A percentile compares a stretch with the other conserved stretches of the same genome.
phyloP scores from a whole-genome alignment of 352 stramenopile genomes.

The Thalassiosira exigua region DNA sequence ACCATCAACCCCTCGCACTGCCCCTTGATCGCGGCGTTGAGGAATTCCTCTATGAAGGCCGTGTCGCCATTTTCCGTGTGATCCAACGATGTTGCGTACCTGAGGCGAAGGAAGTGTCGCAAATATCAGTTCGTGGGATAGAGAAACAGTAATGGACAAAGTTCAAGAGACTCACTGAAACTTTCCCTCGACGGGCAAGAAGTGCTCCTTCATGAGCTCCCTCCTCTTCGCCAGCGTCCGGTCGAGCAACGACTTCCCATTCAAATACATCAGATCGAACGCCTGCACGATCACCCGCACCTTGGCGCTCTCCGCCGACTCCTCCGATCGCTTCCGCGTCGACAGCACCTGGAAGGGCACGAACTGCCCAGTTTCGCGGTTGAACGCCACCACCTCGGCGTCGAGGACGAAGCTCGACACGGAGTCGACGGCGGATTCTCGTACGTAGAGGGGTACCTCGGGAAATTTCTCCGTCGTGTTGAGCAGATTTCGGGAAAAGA shows the following conservation, averaged over 20 bases:
- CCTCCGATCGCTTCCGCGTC: slow-evolving; percentile 94
- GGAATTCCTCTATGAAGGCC: slow-evolving; percentile 92
- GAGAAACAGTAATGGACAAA: no score
- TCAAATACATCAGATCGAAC: slow-evolving; percentile 99
- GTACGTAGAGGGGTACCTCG: slow-evolving; percentile 87
- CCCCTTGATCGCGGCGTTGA: slow-evolving; percentile 92
- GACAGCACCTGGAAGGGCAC: slow-evolving; percentile 99
- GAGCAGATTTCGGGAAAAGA: slow-evolving; percentile 98
- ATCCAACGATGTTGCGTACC: slow-evolving; percentile 76
- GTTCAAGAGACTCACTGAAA: no score
- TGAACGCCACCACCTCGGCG: slow-evolving; percentile 98
- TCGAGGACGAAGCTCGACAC: slow-evolving; percentile 94
- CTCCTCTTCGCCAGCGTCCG: slow-evolving; percentile 90
- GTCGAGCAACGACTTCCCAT: slow-evolving; percentile 93
- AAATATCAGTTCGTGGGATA: no score
- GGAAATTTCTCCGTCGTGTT: slow-evolving; percentile 98
- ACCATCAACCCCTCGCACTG: slow-evolving; percentile 96
- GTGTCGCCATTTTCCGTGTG: slow-evolving; percentile 89
- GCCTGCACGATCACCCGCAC: slow-evolving; percentile 92
- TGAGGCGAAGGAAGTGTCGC: slow-evolving; percentile 8
- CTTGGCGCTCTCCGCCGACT: slow-evolving; percentile 71
- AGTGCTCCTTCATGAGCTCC: slow-evolving; percentile 90
- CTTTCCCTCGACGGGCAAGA: slow-evolving; percentile 90
- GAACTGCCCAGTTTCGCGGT: slow-evolving; percentile 94
- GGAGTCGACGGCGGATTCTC: slow-evolving; percentile 64